Conservation (phyloP, 768 basidiomycete species). For the Lepiota brunneoincarnata region DNA sequence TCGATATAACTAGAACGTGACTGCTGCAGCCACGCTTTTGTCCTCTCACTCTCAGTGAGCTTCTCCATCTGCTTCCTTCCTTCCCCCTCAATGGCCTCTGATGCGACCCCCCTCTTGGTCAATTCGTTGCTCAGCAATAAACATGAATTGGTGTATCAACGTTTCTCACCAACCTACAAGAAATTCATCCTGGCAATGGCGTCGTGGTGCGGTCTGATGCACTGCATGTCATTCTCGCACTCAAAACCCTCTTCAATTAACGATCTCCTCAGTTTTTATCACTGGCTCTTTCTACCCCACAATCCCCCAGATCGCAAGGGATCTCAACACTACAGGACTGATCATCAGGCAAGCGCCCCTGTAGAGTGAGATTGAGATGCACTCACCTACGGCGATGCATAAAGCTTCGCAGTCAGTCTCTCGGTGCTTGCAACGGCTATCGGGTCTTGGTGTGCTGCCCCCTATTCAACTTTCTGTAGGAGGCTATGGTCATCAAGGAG, state of each 20-base stretch:
- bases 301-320: constrained; percentile 15
- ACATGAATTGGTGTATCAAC: no score
- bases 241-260: background rate
- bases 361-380: no score
- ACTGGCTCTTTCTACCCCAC: constrained; percentile 14
- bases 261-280: constrained; percentile 8
- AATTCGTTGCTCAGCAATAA: no score
- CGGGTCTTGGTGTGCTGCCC: constrained; percentile 29
- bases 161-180: no score
- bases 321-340: constrained; percentile 10
- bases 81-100: background rate
- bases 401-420: constrained; percentile 34
- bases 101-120: constrained; percentile 2
- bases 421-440: constrained; percentile 30
- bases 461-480: constrained; percentile 38
- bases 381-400: background rate
- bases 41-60: no score
- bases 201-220: constrained; percentile 16
- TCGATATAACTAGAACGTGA: no score
- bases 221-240: constrained; percentile 1
- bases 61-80: no score
- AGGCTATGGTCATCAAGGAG: no score
- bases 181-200: constrained; percentile 13
- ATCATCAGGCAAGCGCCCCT: constrained; percentile 7
- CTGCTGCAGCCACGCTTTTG: no score